These are phyloP conservation scores for Litchi chinensis DNA, from an alignment of 345 rosid genomes.

Conservation along the genomic window DNA sequence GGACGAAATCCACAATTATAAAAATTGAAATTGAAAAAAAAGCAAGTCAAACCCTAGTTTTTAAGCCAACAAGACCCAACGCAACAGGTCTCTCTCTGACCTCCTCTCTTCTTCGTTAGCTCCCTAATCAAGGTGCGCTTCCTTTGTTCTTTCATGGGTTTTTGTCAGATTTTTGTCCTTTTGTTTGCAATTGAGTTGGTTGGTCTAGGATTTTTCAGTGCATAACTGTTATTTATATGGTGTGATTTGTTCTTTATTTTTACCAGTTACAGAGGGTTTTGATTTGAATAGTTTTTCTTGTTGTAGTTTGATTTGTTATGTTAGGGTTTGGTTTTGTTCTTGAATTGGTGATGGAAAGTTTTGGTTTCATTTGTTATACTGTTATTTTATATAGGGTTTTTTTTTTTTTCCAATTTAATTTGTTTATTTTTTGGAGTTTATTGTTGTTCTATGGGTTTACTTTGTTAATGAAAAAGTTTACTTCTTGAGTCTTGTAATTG, in stretches of 20 bases:
- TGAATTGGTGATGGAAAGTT: not conserved
- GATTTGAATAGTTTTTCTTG: too few species aligned
- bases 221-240: not conserved
- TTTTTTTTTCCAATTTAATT: too few species aligned
- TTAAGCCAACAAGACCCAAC: not conserved
- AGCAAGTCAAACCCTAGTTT: conserved; percentile 19
- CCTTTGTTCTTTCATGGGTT: not conserved
- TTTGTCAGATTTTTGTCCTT: not conserved
- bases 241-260: too few species aligned
- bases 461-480: too few species aligned
- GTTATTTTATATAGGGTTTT: too few species aligned
- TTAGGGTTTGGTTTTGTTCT: not conserved
- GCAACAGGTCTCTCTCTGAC: not conserved
- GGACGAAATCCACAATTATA: not conserved
- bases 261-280: too few species aligned
- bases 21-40: too few species aligned
- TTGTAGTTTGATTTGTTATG: not conserved
- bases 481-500: too few species aligned
- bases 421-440: too few species aligned
- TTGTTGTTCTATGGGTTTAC: too few species aligned
- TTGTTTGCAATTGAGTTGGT: not conserved
- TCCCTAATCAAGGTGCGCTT: conserved; percentile 17
- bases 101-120: not conserved
- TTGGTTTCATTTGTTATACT: not conserved
- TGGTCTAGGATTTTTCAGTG: not conserved